These are phyloP conservation scores for Zygotorulaspora mrakii DNA, from an alignment of 1,139 yeast genomes.

Conservation along the genomic window DNA sequence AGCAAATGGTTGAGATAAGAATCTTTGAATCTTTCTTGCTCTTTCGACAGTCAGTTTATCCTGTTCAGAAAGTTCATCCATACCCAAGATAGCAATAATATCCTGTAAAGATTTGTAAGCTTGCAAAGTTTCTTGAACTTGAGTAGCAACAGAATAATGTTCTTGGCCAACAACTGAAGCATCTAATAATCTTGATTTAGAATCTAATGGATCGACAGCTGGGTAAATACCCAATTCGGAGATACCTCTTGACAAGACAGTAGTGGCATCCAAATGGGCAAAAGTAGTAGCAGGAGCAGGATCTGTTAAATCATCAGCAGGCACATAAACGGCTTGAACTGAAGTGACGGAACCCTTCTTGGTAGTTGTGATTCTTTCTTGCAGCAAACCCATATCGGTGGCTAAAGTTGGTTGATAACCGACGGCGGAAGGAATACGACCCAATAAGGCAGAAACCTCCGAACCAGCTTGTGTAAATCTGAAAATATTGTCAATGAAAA, in stretches of 20 bases:
- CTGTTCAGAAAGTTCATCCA: conserved; percentile 98
- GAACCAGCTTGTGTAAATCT: conserved; percentile 99
- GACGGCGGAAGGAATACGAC: conserved; percentile 99
- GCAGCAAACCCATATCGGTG: conserved; percentile 99
- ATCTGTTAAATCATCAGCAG: conserved; percentile 99
- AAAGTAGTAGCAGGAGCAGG: conserved; percentile 99
- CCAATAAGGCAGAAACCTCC: conserved; percentile 98
- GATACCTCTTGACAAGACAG: conserved; percentile 99
- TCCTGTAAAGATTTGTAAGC: conserved; percentile 99
- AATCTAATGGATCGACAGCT: conserved; percentile 99
- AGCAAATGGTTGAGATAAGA: conserved; percentile 99
- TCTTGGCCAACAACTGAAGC: conserved; percentile 97
- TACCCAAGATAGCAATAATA: conserved; percentile 99
- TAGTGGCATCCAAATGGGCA: conserved; percentile 99
- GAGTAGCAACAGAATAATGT: conserved; percentile 92
- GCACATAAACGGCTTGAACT: conserved; percentile 99
- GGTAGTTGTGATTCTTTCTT: conserved; percentile 99
- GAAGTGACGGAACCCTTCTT: conserved; percentile 99
- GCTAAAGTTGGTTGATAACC: conserved; percentile 99
- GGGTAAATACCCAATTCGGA: conserved; percentile 99
- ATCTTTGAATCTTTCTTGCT: conserved; percentile 99
- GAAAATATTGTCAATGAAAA: conserved; percentile 99
- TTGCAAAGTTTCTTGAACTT: conserved; percentile 97
- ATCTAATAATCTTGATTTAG: conserved; percentile 97
- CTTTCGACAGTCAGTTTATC: conserved; percentile 99